Conservation (phyloP, 805 yeast species). For the Saccharomycopsis capsularis region DNA sequence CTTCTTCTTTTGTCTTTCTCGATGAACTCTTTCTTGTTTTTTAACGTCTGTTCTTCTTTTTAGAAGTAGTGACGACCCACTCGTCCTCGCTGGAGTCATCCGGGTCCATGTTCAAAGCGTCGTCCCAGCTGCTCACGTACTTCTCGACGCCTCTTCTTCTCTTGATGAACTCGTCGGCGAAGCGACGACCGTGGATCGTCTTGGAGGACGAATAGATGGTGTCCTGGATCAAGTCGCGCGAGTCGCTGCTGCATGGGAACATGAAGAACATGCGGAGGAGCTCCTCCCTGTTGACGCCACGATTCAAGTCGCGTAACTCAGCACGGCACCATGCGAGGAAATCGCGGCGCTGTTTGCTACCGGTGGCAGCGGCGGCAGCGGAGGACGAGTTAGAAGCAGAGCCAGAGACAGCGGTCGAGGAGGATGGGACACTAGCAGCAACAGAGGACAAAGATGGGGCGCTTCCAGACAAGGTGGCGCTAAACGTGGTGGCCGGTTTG, state of each 20-base stretch:
- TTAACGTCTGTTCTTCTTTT: constrained; percentile 17
- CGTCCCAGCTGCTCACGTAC: constrained; percentile 55
- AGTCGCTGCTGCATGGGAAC: constrained; percentile 68
- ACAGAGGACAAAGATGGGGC: background rate
- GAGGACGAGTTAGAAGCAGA: constrained; percentile 30
- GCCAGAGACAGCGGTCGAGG: constrained; percentile 24
- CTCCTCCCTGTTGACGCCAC: constrained; percentile 71
- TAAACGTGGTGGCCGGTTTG: constrained; percentile 8
- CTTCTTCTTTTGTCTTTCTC: too few species aligned
- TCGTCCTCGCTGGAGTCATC: constrained; percentile 43
- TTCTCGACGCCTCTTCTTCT: constrained; percentile 68
- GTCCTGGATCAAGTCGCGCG: constrained; percentile 83
- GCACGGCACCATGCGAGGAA: constrained; percentile 68
- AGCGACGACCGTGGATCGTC: constrained; percentile 90
- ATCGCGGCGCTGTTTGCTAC: constrained; percentile 46
- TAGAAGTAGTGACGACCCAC: constrained; percentile 30
- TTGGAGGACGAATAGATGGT: constrained; percentile 83
- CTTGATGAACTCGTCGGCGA: constrained; percentile 83
- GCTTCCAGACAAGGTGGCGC: constrained; percentile 6
- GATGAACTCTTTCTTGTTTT: too few species aligned
- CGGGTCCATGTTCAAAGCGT: constrained; percentile 46
- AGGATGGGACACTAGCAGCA: constrained; percentile 20
- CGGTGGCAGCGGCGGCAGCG: constrained; percentile 30
- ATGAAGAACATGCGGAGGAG: constrained; percentile 73
- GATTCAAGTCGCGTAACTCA: constrained; percentile 58